phyloP scores from a whole-genome alignment of 495 filamentous ascomycete genomes.

The Hypoxylon rickii region DNA sequence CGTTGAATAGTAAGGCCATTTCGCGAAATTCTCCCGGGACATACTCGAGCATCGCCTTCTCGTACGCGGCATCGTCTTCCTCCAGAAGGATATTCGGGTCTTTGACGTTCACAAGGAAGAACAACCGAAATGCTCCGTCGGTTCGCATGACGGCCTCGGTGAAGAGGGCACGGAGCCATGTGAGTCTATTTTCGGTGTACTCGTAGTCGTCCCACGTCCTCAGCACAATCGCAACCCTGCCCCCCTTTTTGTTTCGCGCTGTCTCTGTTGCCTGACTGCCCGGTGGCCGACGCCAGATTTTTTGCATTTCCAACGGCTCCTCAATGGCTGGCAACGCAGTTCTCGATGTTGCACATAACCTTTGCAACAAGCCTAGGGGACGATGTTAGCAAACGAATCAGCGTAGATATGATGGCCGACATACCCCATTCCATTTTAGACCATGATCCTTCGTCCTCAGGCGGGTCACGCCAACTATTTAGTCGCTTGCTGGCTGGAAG shows the following conservation, averaged over 20 bases:
- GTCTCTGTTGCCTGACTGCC: not conserved
- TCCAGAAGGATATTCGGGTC: constrained; percentile 54
- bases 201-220: constrained; percentile 43
- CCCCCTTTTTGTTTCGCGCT: not conserved
- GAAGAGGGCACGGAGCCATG: constrained; percentile 56
- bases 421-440: constrained; percentile 2
- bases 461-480: not conserved
- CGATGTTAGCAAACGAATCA: too few relatives aligned
- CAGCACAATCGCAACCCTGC: constrained; percentile 37
- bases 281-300: not conserved
- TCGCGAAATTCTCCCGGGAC: constrained; percentile 56
- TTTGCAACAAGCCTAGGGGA: constrained; percentile 2
- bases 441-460: not conserved
- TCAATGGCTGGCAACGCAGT: not conserved
- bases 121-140: constrained; percentile 57
- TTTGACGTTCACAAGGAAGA: constrained; percentile 59
- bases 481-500: not conserved
- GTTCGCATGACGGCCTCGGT: constrained; percentile 52
- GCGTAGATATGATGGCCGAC: too few relatives aligned
- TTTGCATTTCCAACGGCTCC: not conserved
- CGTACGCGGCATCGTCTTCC: constrained; percentile 48
- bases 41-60: constrained; percentile 47
- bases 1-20: constrained; percentile 56
- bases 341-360: not conserved
- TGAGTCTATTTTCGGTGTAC: constrained; percentile 39